Percentiles rank a stretch among this genome's conserved stretches.
Conservation (phyloP, 306 rosid species). For the Lathyrus sativus region DNA sequence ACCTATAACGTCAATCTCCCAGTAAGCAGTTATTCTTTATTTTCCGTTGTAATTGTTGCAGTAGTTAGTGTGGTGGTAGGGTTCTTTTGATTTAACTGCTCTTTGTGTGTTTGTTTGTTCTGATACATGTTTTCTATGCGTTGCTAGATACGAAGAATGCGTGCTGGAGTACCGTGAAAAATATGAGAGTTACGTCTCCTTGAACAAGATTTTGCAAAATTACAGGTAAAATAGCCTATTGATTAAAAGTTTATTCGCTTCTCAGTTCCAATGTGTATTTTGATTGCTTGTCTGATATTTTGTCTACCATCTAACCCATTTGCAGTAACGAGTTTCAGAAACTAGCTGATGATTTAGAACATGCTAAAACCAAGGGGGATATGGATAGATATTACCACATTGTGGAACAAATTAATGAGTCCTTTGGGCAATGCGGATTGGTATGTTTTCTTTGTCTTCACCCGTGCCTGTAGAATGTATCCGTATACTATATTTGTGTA, state of each 20-base stretch:
- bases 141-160: constrained; percentile 78
- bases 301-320: constrained; percentile 32
- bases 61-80: constrained; percentile 8
- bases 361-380: constrained; percentile 65
- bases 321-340: constrained; percentile 73
- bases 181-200: constrained; percentile 77
- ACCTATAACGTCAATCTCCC: constrained; percentile 69
- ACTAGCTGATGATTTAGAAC: constrained; percentile 65
- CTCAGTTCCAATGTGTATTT: constrained; percentile 19
- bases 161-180: constrained; percentile 84
- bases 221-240: constrained; percentile 56
- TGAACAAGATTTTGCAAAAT: constrained; percentile 81
- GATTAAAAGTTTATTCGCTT: constrained; percentile 13
- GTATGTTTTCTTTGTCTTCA: constrained; percentile 48
- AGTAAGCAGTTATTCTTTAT: constrained; percentile 58
- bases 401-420: constrained; percentile 65
- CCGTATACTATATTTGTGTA: constrained; percentile 4
- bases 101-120: constrained; percentile 32
- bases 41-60: constrained; percentile 17
- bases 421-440: constrained; percentile 62
- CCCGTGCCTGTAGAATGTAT: constrained; percentile 23
- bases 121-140: constrained; percentile 31
- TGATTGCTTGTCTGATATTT: constrained; percentile 26
- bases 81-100: constrained; percentile 30
- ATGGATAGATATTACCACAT: constrained; percentile 57